Evolutionary conservation across 495 filamentous ascomycete species (phyloP).

Genomic region (Penicillium dipodomyicola): DNA sequence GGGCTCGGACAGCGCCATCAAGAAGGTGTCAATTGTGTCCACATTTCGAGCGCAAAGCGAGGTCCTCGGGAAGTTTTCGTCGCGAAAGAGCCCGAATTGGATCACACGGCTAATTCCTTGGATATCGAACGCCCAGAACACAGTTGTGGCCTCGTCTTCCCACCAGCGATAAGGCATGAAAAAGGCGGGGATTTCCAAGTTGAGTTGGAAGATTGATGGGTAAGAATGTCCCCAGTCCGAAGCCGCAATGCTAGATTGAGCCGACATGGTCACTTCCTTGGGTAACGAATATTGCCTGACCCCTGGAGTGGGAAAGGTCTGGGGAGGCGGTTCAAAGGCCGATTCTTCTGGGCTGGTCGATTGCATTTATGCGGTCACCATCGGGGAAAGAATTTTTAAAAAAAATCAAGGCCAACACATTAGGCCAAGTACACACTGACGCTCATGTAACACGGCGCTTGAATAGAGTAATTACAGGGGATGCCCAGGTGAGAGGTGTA

Average conservation of each 20-base stretch:
- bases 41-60: conserved; percentile 34
- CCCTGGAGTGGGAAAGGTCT: conserved; percentile 1
- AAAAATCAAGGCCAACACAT: conserved; percentile 15
- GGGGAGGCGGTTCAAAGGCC: conserved; percentile 14
- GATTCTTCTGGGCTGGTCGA: conserved; percentile 14
- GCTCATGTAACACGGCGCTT: conserved; percentile 19
- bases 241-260: neutral
- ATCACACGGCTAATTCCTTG: conserved; percentile 40
- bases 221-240: conserved; percentile 27
- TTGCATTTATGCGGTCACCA: conserved; percentile 24
- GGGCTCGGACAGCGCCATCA: conserved; percentile 28
- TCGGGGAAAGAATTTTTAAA: neutral
- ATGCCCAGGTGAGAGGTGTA: neutral
- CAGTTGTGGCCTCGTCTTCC: conserved; percentile 43
- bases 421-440: conserved; percentile 7
- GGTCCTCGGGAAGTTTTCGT: conserved; percentile 36
- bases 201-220: conserved; percentile 33
- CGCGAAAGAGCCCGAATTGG: conserved; percentile 38
- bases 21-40: conserved; percentile 35
- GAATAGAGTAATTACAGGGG: conserved; percentile 9
- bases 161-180: conserved; percentile 39
- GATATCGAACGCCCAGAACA: conserved; percentile 45
- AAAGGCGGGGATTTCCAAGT: conserved; percentile 35
- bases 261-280: conserved; percentile 11
- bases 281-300: neutral